A percentile compares a stretch with the other conserved stretches of the same genome.
These are phyloP conservation scores for Tricholoma furcatifolium DNA, from an alignment of 768 basidiomycete genomes.

Conservation along the genomic window DNA sequence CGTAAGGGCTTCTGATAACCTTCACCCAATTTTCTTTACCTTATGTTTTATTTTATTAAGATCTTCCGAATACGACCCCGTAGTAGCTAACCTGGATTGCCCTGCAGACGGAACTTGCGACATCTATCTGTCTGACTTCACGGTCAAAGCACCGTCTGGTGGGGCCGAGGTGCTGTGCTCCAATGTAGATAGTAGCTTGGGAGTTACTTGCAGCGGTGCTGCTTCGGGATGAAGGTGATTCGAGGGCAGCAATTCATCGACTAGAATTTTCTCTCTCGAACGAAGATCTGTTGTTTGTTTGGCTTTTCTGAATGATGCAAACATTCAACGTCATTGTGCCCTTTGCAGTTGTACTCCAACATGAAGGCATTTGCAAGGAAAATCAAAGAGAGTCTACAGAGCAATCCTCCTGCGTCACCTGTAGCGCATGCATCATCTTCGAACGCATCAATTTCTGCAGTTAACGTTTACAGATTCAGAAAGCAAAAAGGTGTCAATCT, in stretches of 20 bases:
- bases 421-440: not conserved
- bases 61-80: constrained; percentile 22
- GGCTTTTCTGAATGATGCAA: too few species aligned
- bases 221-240: constrained; percentile 20
- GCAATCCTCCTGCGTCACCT: too few species aligned
- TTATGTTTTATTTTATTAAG: constrained; percentile 7
- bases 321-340: too few species aligned
- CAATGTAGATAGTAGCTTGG: constrained; percentile 23
- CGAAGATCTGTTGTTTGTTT: too few species aligned
- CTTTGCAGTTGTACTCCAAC: too few species aligned
- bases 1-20: constrained; percentile 14
- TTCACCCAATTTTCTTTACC: too few species aligned
- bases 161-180: constrained; percentile 24
- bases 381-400: too few species aligned
- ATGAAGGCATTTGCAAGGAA: too few species aligned
- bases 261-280: too few species aligned
- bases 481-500: constrained; percentile 83
- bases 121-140: constrained; percentile 21
- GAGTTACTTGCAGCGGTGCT: constrained; percentile 25
- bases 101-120: constrained; percentile 24
- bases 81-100: constrained; percentile 28
- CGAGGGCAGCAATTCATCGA: not conserved
- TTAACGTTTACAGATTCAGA: constrained; percentile 53
- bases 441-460: not conserved
- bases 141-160: constrained; percentile 26